Evolutionary conservation across 1,139 yeast species (phyloP), one percentile per base, ranked within the genome.

Genomic region (Diutina ranongensis): DNA sequence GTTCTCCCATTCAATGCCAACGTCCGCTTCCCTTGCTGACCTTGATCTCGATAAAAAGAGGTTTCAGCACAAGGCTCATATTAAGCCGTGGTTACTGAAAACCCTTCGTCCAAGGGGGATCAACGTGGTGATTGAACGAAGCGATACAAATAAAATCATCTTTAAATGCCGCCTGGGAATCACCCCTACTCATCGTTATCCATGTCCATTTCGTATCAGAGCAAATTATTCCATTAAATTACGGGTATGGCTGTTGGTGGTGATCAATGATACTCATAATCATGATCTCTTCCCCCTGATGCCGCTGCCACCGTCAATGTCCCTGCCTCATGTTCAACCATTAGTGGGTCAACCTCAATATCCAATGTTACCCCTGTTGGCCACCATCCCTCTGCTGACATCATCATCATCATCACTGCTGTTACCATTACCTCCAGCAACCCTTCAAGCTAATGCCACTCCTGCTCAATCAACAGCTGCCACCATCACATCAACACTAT

Each of bases 161-260:
- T 82, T 82, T 63, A 77, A 79, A 55, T 82, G 92, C 57, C 52
- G 65, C 19, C 60, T 54, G 19, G 42, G 42, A 16, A 35, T 35
- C 19, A 35, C 40, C 12, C 28, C 40, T 13, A 35, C 40, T 15
- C 40, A 35, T 22, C 40, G 40, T 22, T 35, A 21, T n/a, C 42
- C 31, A 21, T 82, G 92, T 57, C 87, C 88, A 1, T 82, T 82
- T 57, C 70, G 84, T 57, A 68, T 82, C 31, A 63, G 89, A 51
- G 87, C 87, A 2, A 80, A 83, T 51, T 80, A 67, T 53, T 76
- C 83, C 0, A 59, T 75, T 19, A 67, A 80, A 50, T 66, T 74
- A 44, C 66, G 71, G 51, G 60, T 62, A 42, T 82, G 89, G 89
- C 65, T 77, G 10, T 65, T 81, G 44, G 81, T 77, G 45, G 74